Conservation (phyloP, 1,284 basidiomycete genomes). For the Cutaneotrichosporon sp. region DNA sequence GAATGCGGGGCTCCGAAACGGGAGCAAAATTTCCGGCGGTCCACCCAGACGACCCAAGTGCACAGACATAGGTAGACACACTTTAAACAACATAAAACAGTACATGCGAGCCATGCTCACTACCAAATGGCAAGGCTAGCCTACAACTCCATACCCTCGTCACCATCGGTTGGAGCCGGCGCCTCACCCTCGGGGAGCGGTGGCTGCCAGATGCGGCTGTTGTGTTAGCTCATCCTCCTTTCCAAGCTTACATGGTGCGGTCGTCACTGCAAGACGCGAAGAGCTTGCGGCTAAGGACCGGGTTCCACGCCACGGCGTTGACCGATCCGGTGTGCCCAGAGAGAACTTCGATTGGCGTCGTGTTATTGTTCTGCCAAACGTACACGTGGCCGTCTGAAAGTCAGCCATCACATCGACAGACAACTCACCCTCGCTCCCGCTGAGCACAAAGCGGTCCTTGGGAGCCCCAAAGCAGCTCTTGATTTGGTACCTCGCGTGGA, state of each 20-base stretch:
- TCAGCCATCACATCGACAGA: neutral
- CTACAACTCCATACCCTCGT: constrained; percentile 26
- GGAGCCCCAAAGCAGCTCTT: constrained; percentile 92
- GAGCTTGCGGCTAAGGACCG: constrained; percentile 70
- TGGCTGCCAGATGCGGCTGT: constrained; percentile 27
- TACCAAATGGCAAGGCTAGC: neutral
- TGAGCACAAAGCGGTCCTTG: constrained; percentile 83
- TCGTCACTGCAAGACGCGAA: constrained; percentile 94
- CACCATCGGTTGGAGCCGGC: neutral
- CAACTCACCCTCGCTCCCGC: constrained; percentile 84
- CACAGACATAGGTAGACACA: neutral
- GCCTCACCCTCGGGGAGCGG: constrained; percentile 5
- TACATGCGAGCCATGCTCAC: constrained; percentile 2
- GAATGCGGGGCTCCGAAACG: neutral
- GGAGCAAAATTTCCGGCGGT: constrained; percentile 5
- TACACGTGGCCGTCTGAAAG: constrained; percentile 79
- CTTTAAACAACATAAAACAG: neutral
- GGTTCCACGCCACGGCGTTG: constrained; percentile 96
- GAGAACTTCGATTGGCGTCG: constrained; percentile 75
- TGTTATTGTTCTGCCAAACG: constrained; percentile 89
- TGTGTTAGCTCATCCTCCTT: neutral
- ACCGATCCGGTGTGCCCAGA: constrained; percentile 84
- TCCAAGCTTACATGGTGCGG: constrained; percentile 59
- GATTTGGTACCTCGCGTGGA: constrained; percentile 77
- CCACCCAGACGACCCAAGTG: neutral